Base-by-base conservation (phyloP, 257 asterid genomes). In the Solanum corneliomulleri region DNA sequence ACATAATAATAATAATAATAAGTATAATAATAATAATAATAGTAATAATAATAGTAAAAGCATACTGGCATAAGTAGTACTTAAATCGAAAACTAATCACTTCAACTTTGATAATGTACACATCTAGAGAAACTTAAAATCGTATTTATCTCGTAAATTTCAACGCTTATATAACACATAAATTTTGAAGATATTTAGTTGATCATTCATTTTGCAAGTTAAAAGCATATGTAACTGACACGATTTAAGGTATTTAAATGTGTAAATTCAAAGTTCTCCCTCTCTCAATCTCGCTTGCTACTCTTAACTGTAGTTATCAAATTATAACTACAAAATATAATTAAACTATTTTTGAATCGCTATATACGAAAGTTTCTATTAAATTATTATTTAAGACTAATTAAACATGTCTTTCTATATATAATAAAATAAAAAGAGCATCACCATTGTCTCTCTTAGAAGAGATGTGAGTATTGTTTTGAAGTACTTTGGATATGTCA, bases 61-160 rank as follows among this genome's bases (percentile, higher is more conserved):
- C 75, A 68, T 68, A 68, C 18, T 27, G 14, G 0, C 33, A 68
- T 68, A 27, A 2, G 14, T 27, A 68, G 16, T 25, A 68, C 21
- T 68, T 68, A 29, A 29, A 27, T 0, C 18, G 6, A 68, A 27
- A 68, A 27, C 8, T 68, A 68, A 68, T 27, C 11, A 27, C 20
- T 27, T 5, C 21, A 27, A 68, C 11, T 68, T 68, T 68, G 35
- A 68, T 29, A 27, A 27, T 68, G 11, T 14, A 66, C 0, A 6
- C 0, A 0, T 27, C 5, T 66, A 18, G 11, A 66, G 5, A 29
- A 31, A 31, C 3, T 31, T 31, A 31, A 31, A 31, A 29, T 14
- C 11, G 0, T 29, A 0, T 29, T 3, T 25, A 1, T 69, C 23
- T 3, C 3, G 6, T 69, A 6, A 0, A 69, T 3, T 13, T 7